Conservation (phyloP, 768 basidiomycete species). For the Suillus clintonianus region DNA sequence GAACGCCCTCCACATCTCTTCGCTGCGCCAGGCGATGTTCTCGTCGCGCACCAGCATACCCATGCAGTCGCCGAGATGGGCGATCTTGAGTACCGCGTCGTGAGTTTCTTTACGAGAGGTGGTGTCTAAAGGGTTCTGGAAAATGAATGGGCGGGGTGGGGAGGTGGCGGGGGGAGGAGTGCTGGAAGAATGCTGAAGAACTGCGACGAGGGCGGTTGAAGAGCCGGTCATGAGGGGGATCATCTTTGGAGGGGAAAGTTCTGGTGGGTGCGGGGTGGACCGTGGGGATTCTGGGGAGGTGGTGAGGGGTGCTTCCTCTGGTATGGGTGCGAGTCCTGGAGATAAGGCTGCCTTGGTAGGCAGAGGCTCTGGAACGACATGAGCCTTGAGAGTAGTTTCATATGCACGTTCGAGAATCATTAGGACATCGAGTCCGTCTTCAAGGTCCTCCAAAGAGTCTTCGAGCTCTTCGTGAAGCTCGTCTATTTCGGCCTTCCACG, state of each 20-base stretch:
- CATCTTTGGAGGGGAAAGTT: slow-evolving; percentile 20
- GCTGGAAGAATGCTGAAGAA: slow-evolving; percentile 48
- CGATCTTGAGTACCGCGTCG: slow-evolving; percentile 74
- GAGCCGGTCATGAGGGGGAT: slow-evolving; percentile 58
- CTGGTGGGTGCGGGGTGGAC: slow-evolving; percentile 13
- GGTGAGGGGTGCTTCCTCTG: slow-evolving; percentile 18
- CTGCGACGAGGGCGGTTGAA: slow-evolving; percentile 67
- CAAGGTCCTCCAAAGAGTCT: slow-evolving; percentile 59
- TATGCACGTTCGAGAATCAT: slow-evolving; percentile 72
- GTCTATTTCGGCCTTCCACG: slow-evolving; percentile 34
- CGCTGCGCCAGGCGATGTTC: slow-evolving; percentile 79
- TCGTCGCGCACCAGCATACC: slow-evolving; percentile 82
- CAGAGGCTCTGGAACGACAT: slow-evolving; percentile 43
- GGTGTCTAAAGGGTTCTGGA: slow-evolving; percentile 14
- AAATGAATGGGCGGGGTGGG: slow-evolving; percentile 18
- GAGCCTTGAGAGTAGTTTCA: slow-evolving; percentile 62
- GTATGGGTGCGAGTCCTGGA: slow-evolving; percentile 21
- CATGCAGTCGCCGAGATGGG: slow-evolving; percentile 88
- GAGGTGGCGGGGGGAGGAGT: slow-evolving; percentile 14
- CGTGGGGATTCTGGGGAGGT: not conserved
- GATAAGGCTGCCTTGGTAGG: slow-evolving; percentile 4
- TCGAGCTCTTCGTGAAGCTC: slow-evolving; percentile 46
- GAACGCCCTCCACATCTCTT: slow-evolving; percentile 93
- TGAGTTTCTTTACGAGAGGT: slow-evolving; percentile 35
- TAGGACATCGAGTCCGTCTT: slow-evolving; percentile 70